These are phyloP conservation scores for Blastocystis sp. DNA, from an alignment of 352 stramenopile species.

Conservation along the genomic window DNA sequence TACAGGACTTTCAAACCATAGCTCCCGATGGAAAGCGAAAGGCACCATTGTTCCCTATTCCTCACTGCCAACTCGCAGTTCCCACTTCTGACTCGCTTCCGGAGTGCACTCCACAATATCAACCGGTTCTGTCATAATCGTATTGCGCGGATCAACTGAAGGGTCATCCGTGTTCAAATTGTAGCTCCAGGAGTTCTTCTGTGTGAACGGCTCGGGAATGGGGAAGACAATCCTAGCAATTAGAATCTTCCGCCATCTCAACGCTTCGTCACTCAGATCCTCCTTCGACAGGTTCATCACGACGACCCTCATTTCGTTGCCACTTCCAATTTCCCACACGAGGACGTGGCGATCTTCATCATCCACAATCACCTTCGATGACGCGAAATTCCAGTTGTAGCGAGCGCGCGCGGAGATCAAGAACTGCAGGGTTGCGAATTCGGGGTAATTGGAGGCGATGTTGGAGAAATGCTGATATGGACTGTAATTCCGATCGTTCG, in stretches of 20 bases:
- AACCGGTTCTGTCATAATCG: not conserved
- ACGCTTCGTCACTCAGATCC: not conserved
- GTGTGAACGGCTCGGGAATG: not conserved
- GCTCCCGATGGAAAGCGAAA: not conserved
- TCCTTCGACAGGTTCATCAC: not conserved
- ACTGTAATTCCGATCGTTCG: too few relatives aligned
- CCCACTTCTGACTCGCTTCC: not conserved
- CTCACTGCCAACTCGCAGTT: not conserved
- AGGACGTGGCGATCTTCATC: not conserved
- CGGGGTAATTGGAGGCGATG: too few relatives aligned
- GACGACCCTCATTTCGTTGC: not conserved
- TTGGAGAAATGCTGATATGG: too few relatives aligned
- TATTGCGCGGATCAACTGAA: not conserved
- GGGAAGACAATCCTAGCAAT: not conserved
- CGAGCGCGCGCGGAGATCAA: not conserved
- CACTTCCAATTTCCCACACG: not conserved
- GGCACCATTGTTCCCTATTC: not conserved
- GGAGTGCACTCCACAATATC: not conserved
- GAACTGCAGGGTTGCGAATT: too few relatives aligned
- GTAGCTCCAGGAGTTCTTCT: not conserved
- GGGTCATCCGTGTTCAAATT: not conserved
- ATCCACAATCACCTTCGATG: not conserved
- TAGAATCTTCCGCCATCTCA: not conserved
- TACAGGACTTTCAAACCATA: slow-evolving; percentile 10
- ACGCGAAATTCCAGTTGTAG: not conserved